phyloP scores from a whole-genome alignment of 345 rosid genomes.

The Heritiera fomes region DNA sequence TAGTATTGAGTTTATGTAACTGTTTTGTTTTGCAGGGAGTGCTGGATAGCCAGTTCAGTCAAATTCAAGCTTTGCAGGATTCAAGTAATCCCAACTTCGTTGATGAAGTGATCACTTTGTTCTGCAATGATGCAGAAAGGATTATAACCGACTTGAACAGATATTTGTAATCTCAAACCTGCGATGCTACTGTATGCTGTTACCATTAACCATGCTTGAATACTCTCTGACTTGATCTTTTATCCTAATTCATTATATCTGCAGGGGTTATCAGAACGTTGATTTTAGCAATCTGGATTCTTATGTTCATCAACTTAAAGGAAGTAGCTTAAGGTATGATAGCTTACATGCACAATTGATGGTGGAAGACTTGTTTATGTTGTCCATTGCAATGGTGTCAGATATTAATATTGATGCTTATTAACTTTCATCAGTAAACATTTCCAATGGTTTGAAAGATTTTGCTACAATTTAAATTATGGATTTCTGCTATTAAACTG shows the following conservation, averaged over 20 bases:
- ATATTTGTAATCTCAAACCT: constrained; percentile 24
- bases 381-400: not conserved
- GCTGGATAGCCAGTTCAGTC: constrained; percentile 33
- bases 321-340: constrained; percentile 1
- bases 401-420: not conserved
- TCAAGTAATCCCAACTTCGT: constrained; percentile 32
- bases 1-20: not conserved
- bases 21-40: constrained; percentile 26
- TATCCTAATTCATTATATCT: not conserved
- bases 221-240: not conserved
- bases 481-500: not conserved
- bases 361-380: not conserved
- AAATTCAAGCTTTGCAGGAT: constrained; percentile 35
- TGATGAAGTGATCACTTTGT: constrained; percentile 36
- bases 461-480: not conserved
- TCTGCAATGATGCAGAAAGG: constrained; percentile 39
- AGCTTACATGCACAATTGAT: not conserved
- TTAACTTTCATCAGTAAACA: not conserved
- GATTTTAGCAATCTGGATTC: constrained; percentile 27
- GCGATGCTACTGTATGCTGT: not conserved
- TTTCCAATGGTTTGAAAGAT: not conserved
- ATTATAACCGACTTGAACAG: constrained; percentile 34
- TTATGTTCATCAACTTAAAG: constrained; percentile 35
- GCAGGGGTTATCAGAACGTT: constrained; percentile 7
- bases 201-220: not conserved